A percentile compares a stretch with the other conserved stretches of the same genome.
Conservation (phyloP, 495 filamentous ascomycete genomes). For the Rostrohypoxylon terebratum region DNA sequence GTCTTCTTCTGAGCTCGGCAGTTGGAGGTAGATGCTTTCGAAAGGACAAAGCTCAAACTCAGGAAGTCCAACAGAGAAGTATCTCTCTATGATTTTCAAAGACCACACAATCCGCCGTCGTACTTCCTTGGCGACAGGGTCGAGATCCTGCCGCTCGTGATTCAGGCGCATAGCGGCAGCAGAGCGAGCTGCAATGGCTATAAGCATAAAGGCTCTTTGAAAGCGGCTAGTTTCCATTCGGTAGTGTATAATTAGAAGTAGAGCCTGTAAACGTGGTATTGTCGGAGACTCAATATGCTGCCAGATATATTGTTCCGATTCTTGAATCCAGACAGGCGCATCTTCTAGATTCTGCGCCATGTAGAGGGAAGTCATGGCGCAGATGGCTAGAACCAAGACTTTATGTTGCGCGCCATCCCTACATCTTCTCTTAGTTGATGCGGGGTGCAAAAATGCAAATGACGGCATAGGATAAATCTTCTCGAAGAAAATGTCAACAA, state of each 20-base stretch:
- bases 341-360: background rate
- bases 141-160: constrained; percentile 33
- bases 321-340: constrained; percentile 19
- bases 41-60: constrained; percentile 42
- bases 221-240: constrained; percentile 37
- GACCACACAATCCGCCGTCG: constrained; percentile 36
- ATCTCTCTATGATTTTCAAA: constrained; percentile 35
- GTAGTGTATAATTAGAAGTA: constrained; percentile 32
- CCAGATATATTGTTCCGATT: constrained; percentile 33
- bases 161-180: constrained; percentile 39
- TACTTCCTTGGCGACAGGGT: constrained; percentile 23
- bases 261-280: constrained; percentile 34
- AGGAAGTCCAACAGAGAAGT: constrained; percentile 36
- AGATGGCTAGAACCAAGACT: constrained; percentile 24
- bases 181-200: constrained; percentile 33
- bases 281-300: constrained; percentile 27
- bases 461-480: constrained; percentile 33
- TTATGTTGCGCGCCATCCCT: constrained; percentile 21
- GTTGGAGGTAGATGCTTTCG: constrained; percentile 35
- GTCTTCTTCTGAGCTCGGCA: constrained; percentile 29
- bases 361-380: constrained; percentile 16
- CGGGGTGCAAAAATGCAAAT: constrained; percentile 35
- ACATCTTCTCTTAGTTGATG: constrained; percentile 29
- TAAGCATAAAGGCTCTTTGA: constrained; percentile 37
- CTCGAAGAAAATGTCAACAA: constrained; percentile 33